A percentile compares a stretch with the other conserved stretches of the same genome.
These are phyloP conservation scores for Eucalyptus decipiens DNA, from an alignment of 345 rosid genomes.

Conservation along the genomic window DNA sequence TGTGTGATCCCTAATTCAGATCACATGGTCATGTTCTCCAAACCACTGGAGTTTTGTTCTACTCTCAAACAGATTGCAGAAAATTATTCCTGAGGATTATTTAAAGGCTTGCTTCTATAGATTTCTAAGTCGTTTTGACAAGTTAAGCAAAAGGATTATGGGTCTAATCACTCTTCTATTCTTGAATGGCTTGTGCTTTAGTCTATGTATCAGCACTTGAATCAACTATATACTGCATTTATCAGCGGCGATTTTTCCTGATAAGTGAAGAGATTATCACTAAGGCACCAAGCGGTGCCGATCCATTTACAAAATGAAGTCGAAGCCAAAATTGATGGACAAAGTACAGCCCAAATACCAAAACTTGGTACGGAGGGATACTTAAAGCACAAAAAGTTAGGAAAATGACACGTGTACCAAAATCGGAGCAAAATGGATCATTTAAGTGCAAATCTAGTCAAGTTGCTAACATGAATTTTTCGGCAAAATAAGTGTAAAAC, in stretches of 20 bases:
- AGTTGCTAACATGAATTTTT: no score
- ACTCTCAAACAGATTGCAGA: constrained; percentile 8
- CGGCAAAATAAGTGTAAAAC: no score
- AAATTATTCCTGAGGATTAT: not conserved
- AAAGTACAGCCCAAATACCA: no score
- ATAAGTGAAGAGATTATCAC: not conserved
- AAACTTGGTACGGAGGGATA: no score
- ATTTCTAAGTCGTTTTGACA: not conserved
- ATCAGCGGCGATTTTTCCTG: not conserved
- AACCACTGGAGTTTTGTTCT: constrained; percentile 8
- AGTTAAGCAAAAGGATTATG: not conserved
- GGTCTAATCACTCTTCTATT: not conserved
- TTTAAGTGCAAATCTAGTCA: no score
- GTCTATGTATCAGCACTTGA: not conserved
- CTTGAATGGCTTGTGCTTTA: not conserved
- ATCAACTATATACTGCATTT: not conserved
- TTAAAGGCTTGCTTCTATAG: not conserved
- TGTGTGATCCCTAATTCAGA: constrained; percentile 15
- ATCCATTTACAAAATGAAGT: no score
- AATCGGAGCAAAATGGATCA: no score
- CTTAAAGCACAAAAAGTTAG: no score
- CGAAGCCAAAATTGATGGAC: not conserved
- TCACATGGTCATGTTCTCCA: constrained; percentile 32
- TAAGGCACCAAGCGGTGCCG: no score
- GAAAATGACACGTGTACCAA: no score